Conservation (phyloP, 352 stramenopile species). For the Globisporangium polare region DNA sequence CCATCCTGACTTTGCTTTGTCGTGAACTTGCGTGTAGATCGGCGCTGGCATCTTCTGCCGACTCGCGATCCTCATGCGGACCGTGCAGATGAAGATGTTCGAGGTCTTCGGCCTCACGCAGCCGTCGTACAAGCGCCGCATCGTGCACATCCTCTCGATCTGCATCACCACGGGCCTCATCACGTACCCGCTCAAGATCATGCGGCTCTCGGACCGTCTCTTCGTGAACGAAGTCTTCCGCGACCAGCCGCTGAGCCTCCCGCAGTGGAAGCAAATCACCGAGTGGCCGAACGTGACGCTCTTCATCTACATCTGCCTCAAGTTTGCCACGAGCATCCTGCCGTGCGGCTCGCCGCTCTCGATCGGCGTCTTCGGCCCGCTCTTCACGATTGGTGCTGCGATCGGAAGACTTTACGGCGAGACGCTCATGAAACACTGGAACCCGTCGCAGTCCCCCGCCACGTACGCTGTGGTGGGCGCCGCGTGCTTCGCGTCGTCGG, state of each 20-base stretch:
- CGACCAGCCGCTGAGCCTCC: slow-evolving; percentile 50
- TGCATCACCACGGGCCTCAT: slow-evolving; percentile 51
- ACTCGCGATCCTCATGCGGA: slow-evolving; percentile 38
- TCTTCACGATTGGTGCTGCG: slow-evolving; percentile 80
- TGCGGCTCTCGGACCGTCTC: slow-evolving; percentile 59
- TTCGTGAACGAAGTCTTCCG: slow-evolving; percentile 81
- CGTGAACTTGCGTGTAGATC: slow-evolving; percentile 26
- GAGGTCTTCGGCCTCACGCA: slow-evolving; percentile 45
- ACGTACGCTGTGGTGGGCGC: slow-evolving; percentile 91
- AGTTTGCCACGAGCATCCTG: slow-evolving; percentile 65
- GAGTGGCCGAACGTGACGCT: slow-evolving; percentile 54
- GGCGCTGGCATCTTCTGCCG: slow-evolving; percentile 63
- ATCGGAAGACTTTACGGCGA: slow-evolving; percentile 75
- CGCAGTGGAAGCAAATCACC: slow-evolving; percentile 61
- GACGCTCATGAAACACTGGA: slow-evolving; percentile 74
- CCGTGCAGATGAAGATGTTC: slow-evolving; percentile 50
- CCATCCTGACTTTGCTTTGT: background rate
- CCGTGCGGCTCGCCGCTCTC: slow-evolving; percentile 70
- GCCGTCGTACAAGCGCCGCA: slow-evolving; percentile 47
- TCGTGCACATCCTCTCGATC: slow-evolving; percentile 59
- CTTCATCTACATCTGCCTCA: slow-evolving; percentile 68
- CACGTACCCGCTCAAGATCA: slow-evolving; percentile 69
- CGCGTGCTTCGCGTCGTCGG: slow-evolving; percentile 87
- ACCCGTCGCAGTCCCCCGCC: slow-evolving; percentile 63
- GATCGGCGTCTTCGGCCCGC: slow-evolving; percentile 74